Evolutionary conservation across 208 protist genomes (phyloP).

Genomic region (Acanthamoeba royreba): DNA sequence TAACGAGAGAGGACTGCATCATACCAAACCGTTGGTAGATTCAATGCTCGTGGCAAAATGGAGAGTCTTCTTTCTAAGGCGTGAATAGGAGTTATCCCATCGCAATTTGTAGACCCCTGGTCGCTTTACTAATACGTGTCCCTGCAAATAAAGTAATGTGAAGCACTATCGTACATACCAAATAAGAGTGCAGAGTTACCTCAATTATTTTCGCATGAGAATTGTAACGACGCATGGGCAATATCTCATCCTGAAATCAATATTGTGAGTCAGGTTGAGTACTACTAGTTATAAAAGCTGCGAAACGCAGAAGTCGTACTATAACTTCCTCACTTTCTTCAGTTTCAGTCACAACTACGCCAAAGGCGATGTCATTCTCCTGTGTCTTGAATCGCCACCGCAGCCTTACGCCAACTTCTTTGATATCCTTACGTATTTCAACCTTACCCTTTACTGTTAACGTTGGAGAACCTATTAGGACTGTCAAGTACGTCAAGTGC

Average conservation of each 20-base stretch:
- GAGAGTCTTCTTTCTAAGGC: background rate
- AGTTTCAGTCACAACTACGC: background rate
- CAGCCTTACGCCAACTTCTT: background rate
- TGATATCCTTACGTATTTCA: background rate
- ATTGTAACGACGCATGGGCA: background rate
- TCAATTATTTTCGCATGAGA: background rate
- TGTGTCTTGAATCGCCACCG: background rate
- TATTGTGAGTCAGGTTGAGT: too few species aligned
- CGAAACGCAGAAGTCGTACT: too few species aligned
- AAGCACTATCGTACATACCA: too few species aligned
- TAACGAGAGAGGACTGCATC: too few species aligned
- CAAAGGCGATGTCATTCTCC: slow-evolving; percentile 41
- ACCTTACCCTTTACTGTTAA: background rate
- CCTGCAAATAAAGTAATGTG: background rate
- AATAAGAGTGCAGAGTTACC: too few species aligned
- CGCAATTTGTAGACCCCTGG: background rate
- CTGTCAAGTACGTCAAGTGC: too few species aligned
- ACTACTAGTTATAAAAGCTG: too few species aligned
- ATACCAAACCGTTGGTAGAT: background rate
- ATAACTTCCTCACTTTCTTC: background rate
- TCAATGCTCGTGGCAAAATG: background rate
- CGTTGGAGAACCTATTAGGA: too few species aligned
- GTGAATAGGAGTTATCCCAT: slow-evolving; percentile 35
- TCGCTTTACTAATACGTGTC: background rate
- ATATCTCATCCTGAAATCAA: background rate